Base-by-base conservation (phyloP, 441 rosid species). In the Erodium trifolium region DNA sequence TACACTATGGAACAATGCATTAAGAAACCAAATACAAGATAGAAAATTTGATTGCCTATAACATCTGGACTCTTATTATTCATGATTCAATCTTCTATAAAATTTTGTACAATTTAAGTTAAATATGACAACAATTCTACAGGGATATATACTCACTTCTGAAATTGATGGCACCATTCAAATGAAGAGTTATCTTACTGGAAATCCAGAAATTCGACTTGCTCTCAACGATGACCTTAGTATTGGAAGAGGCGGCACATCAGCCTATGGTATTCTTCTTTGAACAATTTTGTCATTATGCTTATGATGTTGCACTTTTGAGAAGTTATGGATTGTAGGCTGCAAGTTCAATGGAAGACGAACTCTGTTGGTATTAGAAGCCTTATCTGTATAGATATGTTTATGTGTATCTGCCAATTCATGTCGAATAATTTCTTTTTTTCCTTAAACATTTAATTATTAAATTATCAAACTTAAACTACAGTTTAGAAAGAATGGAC, bases 131-230 rank as follows among this genome's bases (percentile, higher is more conserved):
- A 19, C 57, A 49, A 49, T 51, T 72, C 64, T 45, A 78, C 88
- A 93, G 98, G 98, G 98, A 31, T 93, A 91, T 73, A 89, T 91
- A 75, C 77, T 93, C 79, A 93, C 98, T 63, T 91, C 98, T 66
- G 97, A 93, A 79, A 91, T 93, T 69, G 98, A 93, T 82, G 98
- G 98, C 68, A 93, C 96, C 74, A 93, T 93, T 78, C 98, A 93
- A 88, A 91, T 91, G 98, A 93, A 93, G 86, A 93, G 97, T 73
- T 93, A 91, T 81, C 93, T 93, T 67, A 74, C 87, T 67, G 98
- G 98, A 57, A 93, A 88, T 80, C 98, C 96, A 1, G 98, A 93
- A 89, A 93, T 93, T 65, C 88, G 95, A 27, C 75, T 93, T 73
- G 98, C 98, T 71, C 92, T 93, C 75, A 93, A 89, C 67, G 98